These are phyloP conservation scores for Rhizophagus prolifer DNA, from an alignment of 192 early-diverging fungal genomes.

Conservation along the genomic window DNA sequence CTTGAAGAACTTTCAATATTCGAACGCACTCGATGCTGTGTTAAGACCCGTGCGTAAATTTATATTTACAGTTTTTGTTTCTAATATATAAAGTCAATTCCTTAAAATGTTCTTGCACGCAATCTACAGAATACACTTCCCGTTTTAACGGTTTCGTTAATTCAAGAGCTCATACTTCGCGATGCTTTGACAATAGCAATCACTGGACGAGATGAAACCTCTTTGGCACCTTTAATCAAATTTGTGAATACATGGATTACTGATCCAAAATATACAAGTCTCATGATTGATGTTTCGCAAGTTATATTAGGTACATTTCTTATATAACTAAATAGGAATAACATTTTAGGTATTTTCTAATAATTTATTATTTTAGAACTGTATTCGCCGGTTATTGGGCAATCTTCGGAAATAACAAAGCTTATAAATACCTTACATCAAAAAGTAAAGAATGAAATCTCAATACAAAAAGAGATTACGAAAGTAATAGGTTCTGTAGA, in stretches of 20 bases:
- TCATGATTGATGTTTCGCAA: conserved; percentile 80
- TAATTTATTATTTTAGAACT: conserved; percentile 59
- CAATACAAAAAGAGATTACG: conserved; percentile 73
- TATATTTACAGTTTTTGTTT: background rate
- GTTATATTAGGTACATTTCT: conserved; percentile 64
- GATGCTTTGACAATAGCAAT: conserved; percentile 78
- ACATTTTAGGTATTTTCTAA: background rate
- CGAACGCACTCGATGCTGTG: conserved; percentile 85
- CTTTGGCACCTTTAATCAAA: conserved; percentile 77
- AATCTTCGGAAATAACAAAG: conserved; percentile 81
- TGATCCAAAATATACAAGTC: conserved; percentile 73
- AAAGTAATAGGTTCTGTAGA: conserved; percentile 83
- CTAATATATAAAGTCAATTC: background rate
- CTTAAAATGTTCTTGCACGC: background rate
- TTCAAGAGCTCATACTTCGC: conserved; percentile 90
- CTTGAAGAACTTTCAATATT: conserved; percentile 84
- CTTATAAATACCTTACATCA: conserved; percentile 61
- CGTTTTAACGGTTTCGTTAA: conserved; percentile 68
- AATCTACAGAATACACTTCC: conserved; percentile 35
- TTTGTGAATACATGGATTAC: conserved; percentile 82
- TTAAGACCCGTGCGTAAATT: conserved; percentile 58
- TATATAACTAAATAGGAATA: background rate
- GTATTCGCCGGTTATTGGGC: conserved; percentile 76
- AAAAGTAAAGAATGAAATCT: conserved; percentile 80
- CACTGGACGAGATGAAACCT: conserved; percentile 83